Evolutionary conservation across 176 grass and related monocot genomes (phyloP).

Genomic region (Lolium rigidum): DNA sequence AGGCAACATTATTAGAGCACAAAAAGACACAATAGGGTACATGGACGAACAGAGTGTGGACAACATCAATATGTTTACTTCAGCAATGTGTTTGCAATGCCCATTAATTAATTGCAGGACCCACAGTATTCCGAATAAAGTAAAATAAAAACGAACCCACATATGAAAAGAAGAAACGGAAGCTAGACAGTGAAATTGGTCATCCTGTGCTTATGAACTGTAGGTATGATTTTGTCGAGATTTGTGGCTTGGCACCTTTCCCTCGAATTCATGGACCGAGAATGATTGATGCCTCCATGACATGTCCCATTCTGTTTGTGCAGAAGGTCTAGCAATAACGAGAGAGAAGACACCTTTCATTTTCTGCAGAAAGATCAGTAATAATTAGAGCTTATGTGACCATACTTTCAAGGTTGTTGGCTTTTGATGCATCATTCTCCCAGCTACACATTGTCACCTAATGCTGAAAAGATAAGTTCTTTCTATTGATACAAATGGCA

Average conservation of each 20-base stretch:
- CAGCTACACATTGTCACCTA: conserved; percentile 26
- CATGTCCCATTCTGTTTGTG: conserved; percentile 43
- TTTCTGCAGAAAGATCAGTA: conserved; percentile 40
- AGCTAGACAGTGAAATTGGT: conserved; percentile 13
- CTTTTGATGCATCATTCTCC: conserved; percentile 41
- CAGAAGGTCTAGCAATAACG: conserved; percentile 11
- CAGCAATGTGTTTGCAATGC: conserved; percentile 35
- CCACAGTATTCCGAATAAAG: conserved; percentile 10
- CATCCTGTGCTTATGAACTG: conserved; percentile 28
- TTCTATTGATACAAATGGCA: background rate
- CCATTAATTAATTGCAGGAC: conserved; percentile 29
- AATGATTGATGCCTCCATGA: conserved; percentile 40
- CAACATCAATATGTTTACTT: conserved; percentile 35
- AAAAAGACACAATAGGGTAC: conserved; percentile 6
- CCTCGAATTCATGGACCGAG: conserved; percentile 27
- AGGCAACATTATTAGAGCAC: conserved; percentile 11
- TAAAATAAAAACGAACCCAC: background rate
- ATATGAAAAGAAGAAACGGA: conserved; percentile 27
- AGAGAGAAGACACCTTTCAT: background rate
- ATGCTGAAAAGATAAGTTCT: conserved; percentile 9
- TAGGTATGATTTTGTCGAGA: conserved; percentile 31
- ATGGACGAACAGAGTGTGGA: conserved; percentile 16
- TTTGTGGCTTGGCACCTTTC: conserved; percentile 32
- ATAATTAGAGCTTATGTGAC: conserved; percentile 48
- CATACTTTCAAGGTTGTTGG: conserved; percentile 42